These are phyloP conservation scores for Neospermospora avenae DNA, from an alignment of 2,329 filamentous ascomycete genomes.

Conservation along the genomic window DNA sequence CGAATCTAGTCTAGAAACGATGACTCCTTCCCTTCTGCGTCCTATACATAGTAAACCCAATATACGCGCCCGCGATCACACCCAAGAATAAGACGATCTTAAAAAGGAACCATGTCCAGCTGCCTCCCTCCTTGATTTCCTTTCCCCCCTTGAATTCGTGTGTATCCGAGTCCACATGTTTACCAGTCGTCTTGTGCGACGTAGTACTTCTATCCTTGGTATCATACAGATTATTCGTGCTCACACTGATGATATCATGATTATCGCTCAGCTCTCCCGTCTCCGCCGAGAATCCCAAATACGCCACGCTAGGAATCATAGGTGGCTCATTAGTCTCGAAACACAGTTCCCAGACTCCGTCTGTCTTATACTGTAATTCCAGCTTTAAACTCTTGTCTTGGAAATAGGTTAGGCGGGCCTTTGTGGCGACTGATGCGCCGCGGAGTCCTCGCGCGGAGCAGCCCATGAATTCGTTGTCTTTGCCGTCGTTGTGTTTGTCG, in stretches of 20 bases:
- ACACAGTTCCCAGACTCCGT: slow-evolving; percentile 84
- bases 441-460: slow-evolving; percentile 93
- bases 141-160: slow-evolving; percentile 23
- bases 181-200: slow-evolving; percentile 59
- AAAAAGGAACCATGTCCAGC: slow-evolving; percentile 71
- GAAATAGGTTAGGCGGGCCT: slow-evolving; percentile 89
- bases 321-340: slow-evolving; percentile 72
- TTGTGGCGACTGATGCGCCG: slow-evolving; percentile 74
- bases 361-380: slow-evolving; percentile 90
- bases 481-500: slow-evolving; percentile 92
- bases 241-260: slow-evolving; percentile 89
- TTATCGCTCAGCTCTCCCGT: slow-evolving; percentile 96
- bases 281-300: slow-evolving; percentile 78
- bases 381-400: slow-evolving; percentile 89
- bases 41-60: slow-evolving; percentile 82
- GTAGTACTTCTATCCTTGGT: slow-evolving; percentile 42
- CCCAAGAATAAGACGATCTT: slow-evolving; percentile 78
- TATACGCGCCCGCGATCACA: slow-evolving; percentile 70
- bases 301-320: slow-evolving; percentile 73
- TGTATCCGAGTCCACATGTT: slow-evolving; percentile 8
- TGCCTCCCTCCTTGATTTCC: slow-evolving; percentile 39
- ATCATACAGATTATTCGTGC: slow-evolving; percentile 85
- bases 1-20: slow-evolving; percentile 28
- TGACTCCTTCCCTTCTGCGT: slow-evolving; percentile 37
- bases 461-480: slow-evolving; percentile 85